Evolutionary conservation across 2,329 filamentous ascomycete genomes (phyloP), one percentile per base, ranked within the genome.

Genomic region (Graphilbum ipis-grandicollis): DNA sequence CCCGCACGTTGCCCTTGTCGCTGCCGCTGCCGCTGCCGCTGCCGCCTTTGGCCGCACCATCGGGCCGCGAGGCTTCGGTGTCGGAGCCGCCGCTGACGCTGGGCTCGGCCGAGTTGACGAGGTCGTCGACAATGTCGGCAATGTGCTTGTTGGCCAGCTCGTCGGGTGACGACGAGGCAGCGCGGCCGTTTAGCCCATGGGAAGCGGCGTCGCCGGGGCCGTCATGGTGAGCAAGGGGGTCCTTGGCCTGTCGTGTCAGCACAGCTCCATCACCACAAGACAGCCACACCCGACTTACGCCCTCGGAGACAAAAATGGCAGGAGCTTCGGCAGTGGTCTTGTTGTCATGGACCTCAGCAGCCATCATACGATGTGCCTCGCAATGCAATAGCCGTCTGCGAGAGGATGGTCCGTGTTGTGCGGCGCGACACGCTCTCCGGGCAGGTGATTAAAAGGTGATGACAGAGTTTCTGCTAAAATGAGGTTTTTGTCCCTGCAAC

Each of bases 61-160:
- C 70, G 35, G 60, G 60, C 48, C 71, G 71, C 42, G 75, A 75
- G 46, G 73, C 70, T 52, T 86, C 81, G 30, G 73, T 83, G 56
- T 86, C 81, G 39, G 81, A 86, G 47, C 75, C 76, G 46, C 76
- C 79, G 53, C 75, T 83, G 44, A 71, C 63, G 52, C 79, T 82
- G 43, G 72, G 73, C 48, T 78, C 71, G 45, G 71, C 65, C 41
- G 75, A 78, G 51, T 68, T 66, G 44, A 66, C 57, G 44, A 67
- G 60, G 49, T 75, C 63, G 49, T 78, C 73, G 43, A 71, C 61
- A 42, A 60, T 63, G 39, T 59, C 64, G 50, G 60, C 58, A 50
- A 71, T 66, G 50, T 65, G 65, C 54, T 68, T 73, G 50, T 69
- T 68, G 47, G 65, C 67, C 46, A 65, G 56, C 41, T 71, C 68